These are phyloP conservation scores for Flaveria brownii DNA, from an alignment of 129 eudicot species.

Conservation along the genomic window DNA sequence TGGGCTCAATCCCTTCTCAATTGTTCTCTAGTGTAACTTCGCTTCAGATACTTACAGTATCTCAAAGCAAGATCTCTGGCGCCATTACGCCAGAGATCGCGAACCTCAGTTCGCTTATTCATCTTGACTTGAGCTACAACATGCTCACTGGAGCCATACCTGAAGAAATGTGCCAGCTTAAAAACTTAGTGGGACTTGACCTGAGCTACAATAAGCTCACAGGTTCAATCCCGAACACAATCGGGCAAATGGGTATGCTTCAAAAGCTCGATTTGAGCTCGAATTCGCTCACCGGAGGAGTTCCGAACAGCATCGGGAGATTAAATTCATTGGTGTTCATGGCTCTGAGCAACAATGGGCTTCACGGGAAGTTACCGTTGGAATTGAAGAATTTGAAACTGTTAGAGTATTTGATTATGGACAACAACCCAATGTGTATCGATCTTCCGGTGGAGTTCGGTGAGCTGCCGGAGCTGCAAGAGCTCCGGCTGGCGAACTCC, in stretches of 20 bases:
- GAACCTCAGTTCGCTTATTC: slow-evolving; percentile 44
- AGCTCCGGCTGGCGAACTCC: slow-evolving; percentile 64
- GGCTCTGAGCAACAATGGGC: slow-evolving; percentile 63
- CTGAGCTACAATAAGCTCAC: slow-evolving; percentile 72
- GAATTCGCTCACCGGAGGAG: slow-evolving; percentile 51
- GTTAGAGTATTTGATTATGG: slow-evolving; percentile 74
- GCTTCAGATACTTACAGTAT: slow-evolving; percentile 73
- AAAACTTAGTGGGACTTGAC: slow-evolving; percentile 65
- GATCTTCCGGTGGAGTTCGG: slow-evolving; percentile 52
- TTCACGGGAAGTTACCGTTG: slow-evolving; percentile 52
- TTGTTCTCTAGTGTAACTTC: slow-evolving; percentile 50
- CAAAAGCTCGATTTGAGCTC: slow-evolving; percentile 88
- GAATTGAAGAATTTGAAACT: slow-evolving; percentile 43
- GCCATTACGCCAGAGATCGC: slow-evolving; percentile 50
- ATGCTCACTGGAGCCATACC: slow-evolving; percentile 58
- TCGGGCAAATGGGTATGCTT: slow-evolving; percentile 61
- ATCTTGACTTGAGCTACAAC: slow-evolving; percentile 82
- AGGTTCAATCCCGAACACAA: slow-evolving; percentile 45
- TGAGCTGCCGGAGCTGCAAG: slow-evolving; percentile 59
- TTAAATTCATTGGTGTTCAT: slow-evolving; percentile 54
- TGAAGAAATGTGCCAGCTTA: slow-evolving; percentile 38
- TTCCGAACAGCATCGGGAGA: slow-evolving; percentile 45
- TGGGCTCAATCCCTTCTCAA: slow-evolving; percentile 64
- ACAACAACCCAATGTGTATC: slow-evolving; percentile 65
- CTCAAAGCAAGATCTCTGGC: slow-evolving; percentile 65